These are phyloP conservation scores for Psilocybe cubensis DNA, from an alignment of 768 basidiomycete genomes.

Conservation along the genomic window DNA sequence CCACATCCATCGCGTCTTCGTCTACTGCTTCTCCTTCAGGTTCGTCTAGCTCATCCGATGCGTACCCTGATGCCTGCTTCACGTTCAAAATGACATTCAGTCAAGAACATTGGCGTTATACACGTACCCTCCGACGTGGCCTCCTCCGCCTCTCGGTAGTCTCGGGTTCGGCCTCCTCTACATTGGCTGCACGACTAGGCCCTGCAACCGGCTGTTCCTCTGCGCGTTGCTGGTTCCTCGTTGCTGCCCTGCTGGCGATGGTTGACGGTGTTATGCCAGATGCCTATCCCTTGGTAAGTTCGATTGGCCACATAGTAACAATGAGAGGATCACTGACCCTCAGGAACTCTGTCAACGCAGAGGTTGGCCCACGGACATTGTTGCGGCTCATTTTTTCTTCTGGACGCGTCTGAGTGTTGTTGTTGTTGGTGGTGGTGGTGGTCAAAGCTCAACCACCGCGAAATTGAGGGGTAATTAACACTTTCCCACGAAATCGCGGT, in stretches of 20 bases:
- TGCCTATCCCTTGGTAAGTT: slow-evolving; percentile 32
- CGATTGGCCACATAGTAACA: not conserved
- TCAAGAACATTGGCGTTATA: not conserved
- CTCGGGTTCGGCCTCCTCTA: not conserved
- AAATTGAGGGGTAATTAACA: not conserved
- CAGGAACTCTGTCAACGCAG: slow-evolving; percentile 82
- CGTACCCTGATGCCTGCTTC: slow-evolving; percentile 48
- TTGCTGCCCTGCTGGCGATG: slow-evolving; percentile 43
- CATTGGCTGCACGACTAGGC: slow-evolving; percentile 37
- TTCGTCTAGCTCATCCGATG: slow-evolving; percentile 79
- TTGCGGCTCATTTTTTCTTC: slow-evolving; percentile 29
- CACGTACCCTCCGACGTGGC: slow-evolving; percentile 25
- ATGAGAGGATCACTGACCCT: slow-evolving; percentile 47
- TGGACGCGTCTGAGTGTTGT: not conserved
- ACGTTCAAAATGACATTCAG: not conserved
- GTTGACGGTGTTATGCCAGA: slow-evolving; percentile 52
- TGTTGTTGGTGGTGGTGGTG: too few relatives aligned
- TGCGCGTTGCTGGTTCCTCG: slow-evolving; percentile 24
- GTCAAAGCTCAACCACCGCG: not conserved
- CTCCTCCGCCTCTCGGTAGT: slow-evolving; percentile 15
- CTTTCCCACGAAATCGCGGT: too few relatives aligned
- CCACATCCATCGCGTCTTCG: slow-evolving; percentile 21
- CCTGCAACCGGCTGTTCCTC: slow-evolving; percentile 46
- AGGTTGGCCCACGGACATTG: slow-evolving; percentile 81
- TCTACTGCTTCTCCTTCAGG: slow-evolving; percentile 34